Conservation (phyloP, 495 filamentous ascomycete species). For the Lasiosphaeris hirsuta region DNA sequence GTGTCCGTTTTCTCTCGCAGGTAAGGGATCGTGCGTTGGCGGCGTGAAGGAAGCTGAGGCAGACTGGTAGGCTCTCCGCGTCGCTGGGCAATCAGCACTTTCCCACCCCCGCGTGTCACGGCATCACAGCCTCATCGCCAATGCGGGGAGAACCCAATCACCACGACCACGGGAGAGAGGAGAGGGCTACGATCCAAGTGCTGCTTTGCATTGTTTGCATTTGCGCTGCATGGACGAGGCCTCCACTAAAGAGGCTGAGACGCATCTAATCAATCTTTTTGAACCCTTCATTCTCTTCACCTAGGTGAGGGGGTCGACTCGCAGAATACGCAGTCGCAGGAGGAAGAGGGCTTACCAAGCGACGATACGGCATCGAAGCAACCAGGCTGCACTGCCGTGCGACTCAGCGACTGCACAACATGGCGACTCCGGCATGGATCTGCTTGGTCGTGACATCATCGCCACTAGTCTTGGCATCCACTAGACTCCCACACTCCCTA, state of each 20-base stretch:
- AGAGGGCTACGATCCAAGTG: background rate
- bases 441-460: constrained; percentile 14
- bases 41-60: too few species aligned
- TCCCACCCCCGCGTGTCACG: too few species aligned
- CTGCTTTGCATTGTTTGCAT: background rate
- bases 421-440: background rate
- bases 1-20: too few species aligned
- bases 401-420: background rate
- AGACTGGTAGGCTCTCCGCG: too few species aligned
- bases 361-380: too few species aligned
- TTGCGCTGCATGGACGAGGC: background rate
- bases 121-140: background rate
- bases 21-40: too few species aligned
- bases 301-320: too few species aligned
- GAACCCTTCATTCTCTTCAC: too few species aligned
- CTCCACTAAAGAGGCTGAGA: background rate
- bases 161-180: too few species aligned
- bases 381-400: background rate
- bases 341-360: too few species aligned
- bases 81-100: too few species aligned
- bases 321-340: too few species aligned
- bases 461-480: background rate
- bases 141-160: background rate
- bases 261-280: background rate
- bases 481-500: background rate